A percentile compares a stretch with the other conserved stretches of the same genome.
phyloP scores from a whole-genome alignment of 305 asterid genomes.

The Solanum chacoense region DNA sequence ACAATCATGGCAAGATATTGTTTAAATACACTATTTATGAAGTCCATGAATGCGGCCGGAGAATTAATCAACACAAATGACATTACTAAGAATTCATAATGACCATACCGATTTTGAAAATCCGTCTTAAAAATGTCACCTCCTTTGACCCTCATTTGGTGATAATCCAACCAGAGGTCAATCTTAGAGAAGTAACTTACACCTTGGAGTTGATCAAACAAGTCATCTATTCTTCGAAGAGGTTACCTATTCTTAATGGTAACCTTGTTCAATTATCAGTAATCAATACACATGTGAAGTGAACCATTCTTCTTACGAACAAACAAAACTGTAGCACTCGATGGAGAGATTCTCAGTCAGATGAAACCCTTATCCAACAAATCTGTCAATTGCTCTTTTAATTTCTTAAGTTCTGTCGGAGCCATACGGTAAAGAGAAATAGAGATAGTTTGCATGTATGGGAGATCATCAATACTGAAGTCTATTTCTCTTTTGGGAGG shows the following conservation, averaged over 20 bases:
- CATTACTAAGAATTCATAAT: background rate
- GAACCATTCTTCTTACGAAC: background rate
- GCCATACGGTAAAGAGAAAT: background rate
- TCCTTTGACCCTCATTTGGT: background rate
- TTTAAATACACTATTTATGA: too few species aligned
- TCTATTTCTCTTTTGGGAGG: background rate
- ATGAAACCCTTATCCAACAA: background rate
- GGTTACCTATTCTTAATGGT: background rate
- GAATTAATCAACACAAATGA: too few species aligned
- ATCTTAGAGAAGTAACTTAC: background rate
- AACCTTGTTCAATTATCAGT: background rate
- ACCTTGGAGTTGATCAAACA: background rate
- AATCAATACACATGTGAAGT: background rate
- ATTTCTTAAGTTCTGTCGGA: too few species aligned
- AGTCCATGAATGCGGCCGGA: background rate
- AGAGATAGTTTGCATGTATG: background rate
- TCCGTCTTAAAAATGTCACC: background rate
- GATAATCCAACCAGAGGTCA: too few species aligned
- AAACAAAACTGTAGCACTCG: background rate
- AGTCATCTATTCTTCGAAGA: background rate
- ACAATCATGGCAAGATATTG: background rate
- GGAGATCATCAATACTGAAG: too few species aligned
- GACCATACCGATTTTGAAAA: background rate
- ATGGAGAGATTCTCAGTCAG: background rate
- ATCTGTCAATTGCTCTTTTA: background rate